phyloP scores from a whole-genome alignment of 164 flowering plant species.

The Vitis amurensis region DNA sequence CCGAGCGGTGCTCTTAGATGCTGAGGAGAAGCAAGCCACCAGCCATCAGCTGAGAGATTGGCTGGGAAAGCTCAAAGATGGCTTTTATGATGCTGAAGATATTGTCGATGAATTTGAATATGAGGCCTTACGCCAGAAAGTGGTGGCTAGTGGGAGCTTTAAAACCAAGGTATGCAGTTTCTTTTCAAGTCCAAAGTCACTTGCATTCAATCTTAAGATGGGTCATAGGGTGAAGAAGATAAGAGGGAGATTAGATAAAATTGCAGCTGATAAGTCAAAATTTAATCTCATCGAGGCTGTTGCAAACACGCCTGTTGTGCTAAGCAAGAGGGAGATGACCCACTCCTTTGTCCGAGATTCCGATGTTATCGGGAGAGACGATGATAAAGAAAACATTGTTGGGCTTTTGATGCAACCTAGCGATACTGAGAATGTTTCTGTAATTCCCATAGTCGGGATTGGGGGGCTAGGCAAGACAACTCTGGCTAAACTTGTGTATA shows the following conservation, averaged over 20 bases:
- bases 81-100: constrained; percentile 4
- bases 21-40: constrained; percentile 15
- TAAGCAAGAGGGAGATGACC: not conserved
- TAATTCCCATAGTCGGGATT: constrained; percentile 6
- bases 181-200: not conserved
- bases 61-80: constrained; percentile 11
- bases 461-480: constrained; percentile 17
- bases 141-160: no score
- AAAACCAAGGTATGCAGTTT: constrained; percentile 11
- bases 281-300: constrained; percentile 8
- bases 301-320: not conserved
- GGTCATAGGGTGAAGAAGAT: constrained; percentile 16
- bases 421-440: not conserved
- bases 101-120: constrained; percentile 6
- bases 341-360: constrained; percentile 2
- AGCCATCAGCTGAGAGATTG: not conserved
- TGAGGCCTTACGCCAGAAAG: not conserved
- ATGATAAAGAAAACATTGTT: not conserved
- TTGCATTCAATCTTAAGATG: constrained; percentile 4
- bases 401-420: not conserved
- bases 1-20: constrained; percentile 22
- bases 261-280: constrained; percentile 8
- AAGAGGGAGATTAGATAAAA: constrained; percentile 8
- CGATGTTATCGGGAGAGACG: constrained; percentile 13
- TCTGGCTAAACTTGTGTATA: constrained; percentile 7